Base-by-base conservation (phyloP, 2,329 filamentous ascomycete genomes). In the Aspergillus sp. region DNA sequence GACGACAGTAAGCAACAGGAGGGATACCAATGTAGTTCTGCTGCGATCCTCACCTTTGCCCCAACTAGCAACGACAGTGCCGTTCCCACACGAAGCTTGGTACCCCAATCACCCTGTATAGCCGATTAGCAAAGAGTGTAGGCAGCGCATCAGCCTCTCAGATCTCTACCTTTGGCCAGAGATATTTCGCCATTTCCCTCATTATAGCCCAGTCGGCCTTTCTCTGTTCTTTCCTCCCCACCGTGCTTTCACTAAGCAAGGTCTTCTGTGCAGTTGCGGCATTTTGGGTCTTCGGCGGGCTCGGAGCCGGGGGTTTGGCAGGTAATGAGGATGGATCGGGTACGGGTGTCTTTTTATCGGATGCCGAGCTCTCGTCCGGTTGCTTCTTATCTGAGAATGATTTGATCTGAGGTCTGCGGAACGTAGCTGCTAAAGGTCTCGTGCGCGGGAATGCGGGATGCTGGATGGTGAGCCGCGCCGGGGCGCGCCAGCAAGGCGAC, bases 191-290 rank as follows among this genome's bases (percentile, higher is more conserved):
- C 93, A 99, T 98, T 74, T 99, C 93, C 77, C 90, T 96, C 82
- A 99, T 95, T 65, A 99, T 99, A 48, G 93, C 93, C 93, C 93
- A 97, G 71, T 99, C 95, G 8, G 93, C 93, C 77, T 93, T 96
- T 67, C 95, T 86, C 82, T 99, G 96, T 77, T 97, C 91, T 67
- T 93, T 87, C 19, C 86, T 88, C 51, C 86, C 86, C 70, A 85
- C 71, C 1, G 85, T 87, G 60, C 89, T 83, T 69, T 89, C 81
- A 12, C 82, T 77, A 19, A 89, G 83, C 44, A 93, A 75, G 30
- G 85, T 81, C 65, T 88, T 86, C 58, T 76, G 75, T 46, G 67
- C 59, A n/a, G 67, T 50, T 48, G 70, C 68, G 30, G 65, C 66
- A 59, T 67, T 66, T 19, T 58, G 63, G 44, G 56, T 56, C 51